Base-by-base conservation (phyloP, 768 basidiomycete species). In the Tylopilus rubrobrunneus region DNA sequence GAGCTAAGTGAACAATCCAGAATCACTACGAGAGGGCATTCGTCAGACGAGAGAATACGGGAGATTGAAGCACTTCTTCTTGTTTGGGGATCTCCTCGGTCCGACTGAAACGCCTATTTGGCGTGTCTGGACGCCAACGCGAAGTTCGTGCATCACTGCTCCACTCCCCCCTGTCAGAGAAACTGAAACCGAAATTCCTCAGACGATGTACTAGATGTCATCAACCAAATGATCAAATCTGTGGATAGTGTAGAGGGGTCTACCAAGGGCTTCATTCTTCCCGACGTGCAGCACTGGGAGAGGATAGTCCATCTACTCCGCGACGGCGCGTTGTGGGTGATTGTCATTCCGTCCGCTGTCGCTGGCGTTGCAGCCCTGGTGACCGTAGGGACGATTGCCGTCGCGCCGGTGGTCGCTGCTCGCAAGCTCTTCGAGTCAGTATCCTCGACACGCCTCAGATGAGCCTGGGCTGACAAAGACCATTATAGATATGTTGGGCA, bases 1-100 rank as follows among this genome's bases (percentile, higher is more conserved):
- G 21, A 44, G 33, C 25, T 41, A 15, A 57, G 19, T 5, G 27
- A 5, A 45, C 43, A 2, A 21, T 4, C 8, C 42, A 63, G 62
- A 63, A 52, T 54, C 41, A 28, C 52, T 63, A 12, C 62, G 62
- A 19, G 51, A 64, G 25, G 58, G 44, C 4, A 58, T 63, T 41
- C 62, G 62, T 19, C 58, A 56, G 28, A 52, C 45, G 7, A 15
- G 37, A 27, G 50, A 53, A 28, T 63, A 60, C 37, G 19, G 53
- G 7, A 57, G 53, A 28, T 40, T 63, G 12, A 63, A 53, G 14
- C 61, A 63, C 29, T 56, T 62, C 23, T 53, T 53, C 29, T 11
- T 53, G 40, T 53, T 53, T 34, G 52, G 52, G 0, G 52, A 53
- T 28, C 52, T 53, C 17, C 52, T 53, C 14, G 52, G 45, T n/a